Base-by-base conservation (phyloP, 352 stramenopile species). In the Phytopythium boreale region DNA sequence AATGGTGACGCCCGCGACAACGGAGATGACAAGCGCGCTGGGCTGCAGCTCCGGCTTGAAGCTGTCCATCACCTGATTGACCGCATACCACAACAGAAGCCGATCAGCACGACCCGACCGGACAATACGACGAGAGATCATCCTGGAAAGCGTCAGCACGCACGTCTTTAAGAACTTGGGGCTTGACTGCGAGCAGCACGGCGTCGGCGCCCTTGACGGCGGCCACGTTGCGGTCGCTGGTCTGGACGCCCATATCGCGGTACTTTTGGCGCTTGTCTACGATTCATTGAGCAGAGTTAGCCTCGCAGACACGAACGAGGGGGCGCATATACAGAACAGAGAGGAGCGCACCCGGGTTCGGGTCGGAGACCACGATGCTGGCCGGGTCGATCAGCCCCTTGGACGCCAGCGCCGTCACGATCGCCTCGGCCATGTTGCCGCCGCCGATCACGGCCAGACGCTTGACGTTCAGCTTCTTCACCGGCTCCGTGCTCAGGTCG, bases 151-250 rank as follows among this genome's bases (percentile, higher is more conserved):
- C 5, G 7, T 14, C 15, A 15, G 0, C 24, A 72, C 75, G 41
- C 74, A 96, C 88, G 29, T 94, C 80, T 6, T 83, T 80, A 0
- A 97, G 71, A 69, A 98, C 97, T 84, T 98, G 96, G 14, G 96
- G 96, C 73, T 99, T 99, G 20, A 98, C 92, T 9, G 90, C 92
- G 58, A 97, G 78, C 36, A 99, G 79, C 64, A 98, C 89, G 39
- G 98, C 79, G 61, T 98, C 85, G n/a, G 90, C 85, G 58, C 88
- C 83, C 34, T 85, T 82, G 17, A 92, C 72, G 9, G 86, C 83
- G 4, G 63, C 63, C 52, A 76, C 70, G 52, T 92, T 94, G 44
- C 80, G 72, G 57, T 86, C 79, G 61, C 79, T 86, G 2, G 86
- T 87, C 36, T 74, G 62, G 41, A 94, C 79, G 36, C 84, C 61